Evolutionary conservation across 2,329 filamentous ascomycete species (phyloP).

Genomic region (Fusarium sublunatum): DNA sequence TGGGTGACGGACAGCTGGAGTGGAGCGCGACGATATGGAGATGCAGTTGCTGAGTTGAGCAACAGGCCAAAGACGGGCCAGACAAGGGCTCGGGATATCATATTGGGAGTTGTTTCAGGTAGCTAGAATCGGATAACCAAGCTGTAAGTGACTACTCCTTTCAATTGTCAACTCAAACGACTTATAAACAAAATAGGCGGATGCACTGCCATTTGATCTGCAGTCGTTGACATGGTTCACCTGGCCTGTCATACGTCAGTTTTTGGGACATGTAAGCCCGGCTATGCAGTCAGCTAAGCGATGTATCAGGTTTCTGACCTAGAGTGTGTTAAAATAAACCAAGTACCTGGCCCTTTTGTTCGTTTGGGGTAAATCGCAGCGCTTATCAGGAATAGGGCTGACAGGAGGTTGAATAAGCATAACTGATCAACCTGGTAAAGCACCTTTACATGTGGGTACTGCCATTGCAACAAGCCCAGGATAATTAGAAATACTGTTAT

Average conservation of each 20-base stretch:
- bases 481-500: too few species aligned
- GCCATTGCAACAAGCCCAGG: too few species aligned
- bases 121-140: background rate
- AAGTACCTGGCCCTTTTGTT: background rate
- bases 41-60: background rate
- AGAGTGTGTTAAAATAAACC: background rate
- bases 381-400: background rate
- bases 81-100: background rate
- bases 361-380: conserved; percentile 4
- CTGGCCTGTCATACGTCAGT: conserved; percentile 2
- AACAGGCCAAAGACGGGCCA: conserved; percentile 1
- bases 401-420: background rate
- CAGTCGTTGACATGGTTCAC: background rate
- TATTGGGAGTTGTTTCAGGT: background rate
- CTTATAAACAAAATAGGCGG: background rate
- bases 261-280: background rate
- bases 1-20: conserved; percentile 15
- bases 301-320: background rate
- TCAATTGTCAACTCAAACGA: rapidly evolving
- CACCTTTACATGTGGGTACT: too few species aligned
- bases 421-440: background rate
- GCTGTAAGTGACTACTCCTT: too few species aligned
- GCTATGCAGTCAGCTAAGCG: conserved; percentile 2
- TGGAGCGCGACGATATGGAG: background rate
- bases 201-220: conserved; percentile 5